A percentile compares a stretch with the other conserved stretches of the same genome.
Conservation (phyloP, 73 alveolate species). For the Effrenium voratum region DNA sequence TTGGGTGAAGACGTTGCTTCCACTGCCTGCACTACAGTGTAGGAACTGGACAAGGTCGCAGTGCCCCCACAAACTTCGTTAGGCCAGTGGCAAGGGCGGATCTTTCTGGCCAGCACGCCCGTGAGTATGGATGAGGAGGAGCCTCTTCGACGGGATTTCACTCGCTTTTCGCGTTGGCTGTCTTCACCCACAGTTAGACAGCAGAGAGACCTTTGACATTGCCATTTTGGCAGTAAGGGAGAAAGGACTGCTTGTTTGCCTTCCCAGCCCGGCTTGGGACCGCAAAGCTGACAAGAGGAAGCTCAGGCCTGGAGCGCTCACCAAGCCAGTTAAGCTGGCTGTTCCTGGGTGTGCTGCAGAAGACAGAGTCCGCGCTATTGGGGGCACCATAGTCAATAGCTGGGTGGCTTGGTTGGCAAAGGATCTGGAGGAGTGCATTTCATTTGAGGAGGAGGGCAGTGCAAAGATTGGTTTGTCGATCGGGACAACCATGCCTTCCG, state of each 20-base stretch:
- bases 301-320: not conserved
- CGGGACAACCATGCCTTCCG: conserved; percentile 7
- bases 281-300: not conserved
- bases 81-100: not conserved
- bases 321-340: not conserved
- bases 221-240: not conserved
- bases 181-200: no score
- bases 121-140: not conserved
- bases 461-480: not conserved
- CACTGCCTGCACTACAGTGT: no score
- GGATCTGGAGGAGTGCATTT: not conserved
- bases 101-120: not conserved
- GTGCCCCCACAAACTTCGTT: not conserved
- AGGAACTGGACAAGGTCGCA: not conserved
- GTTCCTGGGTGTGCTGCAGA: not conserved
- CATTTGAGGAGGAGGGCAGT: not conserved
- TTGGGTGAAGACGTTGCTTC: not conserved
- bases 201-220: not conserved
- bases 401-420: not conserved
- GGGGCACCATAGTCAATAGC: no score
- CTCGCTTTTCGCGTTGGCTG: not conserved
- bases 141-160: not conserved
- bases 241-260: not conserved
- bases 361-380: not conserved
- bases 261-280: not conserved